These are phyloP conservation scores for Cornus kousa DNA, from an alignment of 148 eudicot species.

Conservation along the genomic window DNA sequence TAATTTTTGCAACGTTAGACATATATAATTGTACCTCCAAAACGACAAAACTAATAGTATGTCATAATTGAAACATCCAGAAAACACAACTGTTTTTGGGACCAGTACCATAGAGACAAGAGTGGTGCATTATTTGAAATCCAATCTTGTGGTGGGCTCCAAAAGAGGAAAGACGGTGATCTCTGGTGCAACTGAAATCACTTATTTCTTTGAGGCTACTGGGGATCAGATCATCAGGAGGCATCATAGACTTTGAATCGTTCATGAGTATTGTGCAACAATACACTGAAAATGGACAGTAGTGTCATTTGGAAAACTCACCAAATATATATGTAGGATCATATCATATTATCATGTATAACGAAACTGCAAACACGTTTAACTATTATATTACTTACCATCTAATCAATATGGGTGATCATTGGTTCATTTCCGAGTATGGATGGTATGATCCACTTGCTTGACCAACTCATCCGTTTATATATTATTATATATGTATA, in stretches of 20 bases:
- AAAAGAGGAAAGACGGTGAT: background rate
- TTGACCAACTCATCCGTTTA: too few relatives aligned
- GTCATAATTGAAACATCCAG: background rate
- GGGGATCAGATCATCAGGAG: background rate
- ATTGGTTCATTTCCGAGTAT: too few relatives aligned
- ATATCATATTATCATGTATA: too few relatives aligned
- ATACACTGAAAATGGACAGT: background rate
- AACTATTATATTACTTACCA: too few relatives aligned
- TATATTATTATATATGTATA: too few relatives aligned
- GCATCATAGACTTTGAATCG: background rate
- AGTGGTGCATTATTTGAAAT: constrained; percentile 1
- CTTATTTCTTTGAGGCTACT: background rate
- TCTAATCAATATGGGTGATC: too few relatives aligned
- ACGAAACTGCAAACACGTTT: too few relatives aligned
- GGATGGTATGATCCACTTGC: too few relatives aligned
- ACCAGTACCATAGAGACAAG: background rate
- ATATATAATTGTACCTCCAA: background rate
- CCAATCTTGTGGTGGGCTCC: background rate
- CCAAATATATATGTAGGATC: background rate
- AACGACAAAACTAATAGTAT: background rate
- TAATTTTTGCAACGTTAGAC: background rate
- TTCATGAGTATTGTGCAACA: background rate
- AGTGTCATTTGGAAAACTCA: background rate
- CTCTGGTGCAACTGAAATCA: background rate
- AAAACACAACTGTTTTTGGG: background rate